phyloP scores from a whole-genome alignment of 164 flowering plant genomes.

The Stephania yunnanensis region DNA sequence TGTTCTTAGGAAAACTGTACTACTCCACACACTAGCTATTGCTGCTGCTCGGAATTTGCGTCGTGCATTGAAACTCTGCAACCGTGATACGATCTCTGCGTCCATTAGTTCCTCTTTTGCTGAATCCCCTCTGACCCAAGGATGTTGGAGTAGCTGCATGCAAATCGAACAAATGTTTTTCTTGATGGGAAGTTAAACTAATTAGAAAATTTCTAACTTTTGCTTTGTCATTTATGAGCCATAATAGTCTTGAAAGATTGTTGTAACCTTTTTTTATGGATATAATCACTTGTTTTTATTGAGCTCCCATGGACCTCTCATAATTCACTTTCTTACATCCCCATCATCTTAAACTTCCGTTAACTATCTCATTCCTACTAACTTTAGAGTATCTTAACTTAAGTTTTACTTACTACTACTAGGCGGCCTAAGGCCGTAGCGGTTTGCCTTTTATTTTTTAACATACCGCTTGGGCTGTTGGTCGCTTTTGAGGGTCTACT shows the following conservation, averaged over 20 bases:
- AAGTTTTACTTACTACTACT: too few relatives aligned
- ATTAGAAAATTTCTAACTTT: neutral
- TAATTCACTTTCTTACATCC: too few relatives aligned
- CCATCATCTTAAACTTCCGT: too few relatives aligned
- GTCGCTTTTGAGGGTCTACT: conserved; percentile 58
- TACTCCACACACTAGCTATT: conserved; percentile 60
- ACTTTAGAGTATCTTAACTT: too few relatives aligned
- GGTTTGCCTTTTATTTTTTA: too few relatives aligned
- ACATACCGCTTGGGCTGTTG: conserved; percentile 60
- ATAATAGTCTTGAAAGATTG: too few relatives aligned
- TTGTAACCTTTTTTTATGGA: too few relatives aligned
- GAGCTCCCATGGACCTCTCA: too few relatives aligned
- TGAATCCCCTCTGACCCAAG: conserved; percentile 67
- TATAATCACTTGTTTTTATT: too few relatives aligned
- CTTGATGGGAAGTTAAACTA: neutral
- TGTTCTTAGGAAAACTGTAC: conserved; percentile 54
- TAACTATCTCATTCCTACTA: too few relatives aligned
- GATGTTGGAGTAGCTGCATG: conserved; percentile 55
- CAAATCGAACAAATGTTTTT: neutral
- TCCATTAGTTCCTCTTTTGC: conserved; percentile 67
- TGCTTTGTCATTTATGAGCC: neutral
- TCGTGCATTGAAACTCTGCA: conserved; percentile 67
- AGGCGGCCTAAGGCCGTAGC: too few relatives aligned
- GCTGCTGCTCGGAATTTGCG: conserved; percentile 79
- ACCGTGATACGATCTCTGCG: conserved; percentile 60